phyloP scores from a whole-genome alignment of 805 yeast genomes.

The Metahyphopichia silvanorum region DNA sequence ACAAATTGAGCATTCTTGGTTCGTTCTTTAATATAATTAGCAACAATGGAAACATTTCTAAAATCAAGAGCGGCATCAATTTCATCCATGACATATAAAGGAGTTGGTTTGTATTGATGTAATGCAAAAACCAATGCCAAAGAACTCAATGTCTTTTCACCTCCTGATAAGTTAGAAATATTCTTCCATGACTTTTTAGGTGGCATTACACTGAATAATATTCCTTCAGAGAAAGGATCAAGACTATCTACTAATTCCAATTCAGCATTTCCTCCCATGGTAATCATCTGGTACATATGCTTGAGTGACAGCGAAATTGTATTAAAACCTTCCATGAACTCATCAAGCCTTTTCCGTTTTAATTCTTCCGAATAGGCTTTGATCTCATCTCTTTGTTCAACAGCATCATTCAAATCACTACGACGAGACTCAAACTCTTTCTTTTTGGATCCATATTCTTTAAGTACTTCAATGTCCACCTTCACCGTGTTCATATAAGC shows the following conservation, averaged over 20 bases:
- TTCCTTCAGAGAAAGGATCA: constrained; percentile 98
- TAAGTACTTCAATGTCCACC: constrained; percentile 70
- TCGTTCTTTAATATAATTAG: constrained; percentile 92
- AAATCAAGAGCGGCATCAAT: constrained; percentile 98
- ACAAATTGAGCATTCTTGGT: constrained; percentile 96
- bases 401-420: constrained; percentile 64
- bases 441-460: constrained; percentile 69
- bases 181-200: constrained; percentile 98
- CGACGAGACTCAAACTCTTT: constrained; percentile 63
- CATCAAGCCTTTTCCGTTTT: constrained; percentile 72
- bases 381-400: constrained; percentile 59
- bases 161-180: constrained; percentile 92
- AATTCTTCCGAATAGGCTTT: constrained; percentile 63
- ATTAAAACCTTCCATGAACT: constrained; percentile 91
- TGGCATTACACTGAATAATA: constrained; percentile 96
- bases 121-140: constrained; percentile 94
- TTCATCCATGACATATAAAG: constrained; percentile 97
- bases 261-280: constrained; percentile 99
- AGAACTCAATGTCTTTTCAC: constrained; percentile 94
- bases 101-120: constrained; percentile 95
- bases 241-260: constrained; percentile 90
- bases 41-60: constrained; percentile 94
- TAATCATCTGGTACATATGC: constrained; percentile 97
- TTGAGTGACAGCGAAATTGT: constrained; percentile 83
- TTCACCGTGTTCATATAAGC: constrained; percentile 51